Conservation (phyloP, 495 filamentous ascomycete genomes). For the Elasticomyces elasticus region DNA sequence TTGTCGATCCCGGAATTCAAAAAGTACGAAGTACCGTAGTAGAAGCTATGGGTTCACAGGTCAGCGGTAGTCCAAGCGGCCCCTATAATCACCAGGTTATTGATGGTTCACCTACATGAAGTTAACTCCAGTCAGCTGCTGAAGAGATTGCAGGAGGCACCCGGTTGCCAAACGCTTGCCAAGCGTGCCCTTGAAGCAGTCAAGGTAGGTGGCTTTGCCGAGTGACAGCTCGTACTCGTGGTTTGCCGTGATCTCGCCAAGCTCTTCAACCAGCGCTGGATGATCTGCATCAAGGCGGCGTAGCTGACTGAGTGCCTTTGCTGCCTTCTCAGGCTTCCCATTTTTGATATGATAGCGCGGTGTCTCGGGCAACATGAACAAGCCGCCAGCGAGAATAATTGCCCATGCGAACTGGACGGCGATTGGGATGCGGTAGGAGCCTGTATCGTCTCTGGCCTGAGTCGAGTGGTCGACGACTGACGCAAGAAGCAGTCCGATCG, state of each 20-base stretch:
- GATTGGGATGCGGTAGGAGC: constrained; percentile 36
- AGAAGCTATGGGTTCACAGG: constrained; percentile 39
- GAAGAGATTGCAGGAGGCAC: constrained; percentile 66
- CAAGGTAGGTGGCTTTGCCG: constrained; percentile 56
- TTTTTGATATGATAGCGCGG: constrained; percentile 34
- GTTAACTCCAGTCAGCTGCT: constrained; percentile 59
- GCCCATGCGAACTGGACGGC: constrained; percentile 37
- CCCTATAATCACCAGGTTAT: no score
- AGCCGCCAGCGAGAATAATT: constrained; percentile 32
- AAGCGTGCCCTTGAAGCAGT: constrained; percentile 37
- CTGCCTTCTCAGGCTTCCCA: constrained; percentile 37
- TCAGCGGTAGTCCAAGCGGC: constrained; percentile 54
- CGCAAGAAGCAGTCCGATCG: constrained; percentile 34
- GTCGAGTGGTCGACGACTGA: constrained; percentile 36
- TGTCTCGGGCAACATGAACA: constrained; percentile 47
- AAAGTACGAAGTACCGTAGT: constrained; percentile 64
- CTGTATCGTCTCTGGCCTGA: constrained; percentile 27
- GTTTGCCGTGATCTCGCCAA: constrained; percentile 61
- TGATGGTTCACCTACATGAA: no score
- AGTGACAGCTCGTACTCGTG: constrained; percentile 62
- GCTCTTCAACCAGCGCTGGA: constrained; percentile 54
- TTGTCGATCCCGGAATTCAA: constrained; percentile 50
- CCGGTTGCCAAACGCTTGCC: constrained; percentile 55
- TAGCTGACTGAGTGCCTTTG: constrained; percentile 39
- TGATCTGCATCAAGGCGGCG: constrained; percentile 49